Base-by-base conservation (phyloP, 495 filamentous ascomycete species). In the Oidiodendron maius region DNA sequence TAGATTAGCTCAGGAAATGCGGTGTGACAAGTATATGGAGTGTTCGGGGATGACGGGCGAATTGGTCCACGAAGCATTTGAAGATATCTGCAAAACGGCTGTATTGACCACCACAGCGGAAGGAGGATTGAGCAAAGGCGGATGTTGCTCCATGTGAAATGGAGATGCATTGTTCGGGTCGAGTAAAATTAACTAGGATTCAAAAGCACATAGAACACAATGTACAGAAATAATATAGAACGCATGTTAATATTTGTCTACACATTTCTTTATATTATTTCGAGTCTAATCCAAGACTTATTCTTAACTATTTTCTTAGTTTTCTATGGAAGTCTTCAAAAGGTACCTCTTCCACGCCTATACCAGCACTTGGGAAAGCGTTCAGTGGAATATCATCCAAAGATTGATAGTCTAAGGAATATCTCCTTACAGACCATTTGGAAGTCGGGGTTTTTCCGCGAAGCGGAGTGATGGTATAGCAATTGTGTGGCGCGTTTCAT, bases 11-110 rank as follows among this genome's bases (percentile, higher is more conserved):
- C 86, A 91, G 58, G 84, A 86, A 60, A 78, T 94, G 67, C 71
- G 87, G 40, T 87, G 82, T 62, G 90, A 96, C 74, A 77, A 80
- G 35, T 96, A 96, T 66, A 85, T 88, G 40, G 90, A 96, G 60
- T 96, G 90, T 63, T 93, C 87, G 13, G 89, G 89, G 25, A 64
- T 84, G 20, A 94, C 87, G n/a, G 89, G 90, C 3, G 88, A 96
- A 66, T 66, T 89, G 45, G 65, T 89, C 46, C 62, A 69, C 48
- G 76, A 86, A 62, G 81, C 78, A 0, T 86, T 86, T 57, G 84
- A 89, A 59, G 86, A 91, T 64, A 72, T 91, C n/a, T 84, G 82
- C 44, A 71, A 66, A 48, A 78, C 83, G n/a, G 86, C 84, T 3
- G 74, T 74, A 11, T 76, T 79, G 68, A 81, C 78, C 13, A 80